Evolutionary conservation across 169 alveolate species (phyloP).

Genomic region (Plasmodium gaboni): DNA sequence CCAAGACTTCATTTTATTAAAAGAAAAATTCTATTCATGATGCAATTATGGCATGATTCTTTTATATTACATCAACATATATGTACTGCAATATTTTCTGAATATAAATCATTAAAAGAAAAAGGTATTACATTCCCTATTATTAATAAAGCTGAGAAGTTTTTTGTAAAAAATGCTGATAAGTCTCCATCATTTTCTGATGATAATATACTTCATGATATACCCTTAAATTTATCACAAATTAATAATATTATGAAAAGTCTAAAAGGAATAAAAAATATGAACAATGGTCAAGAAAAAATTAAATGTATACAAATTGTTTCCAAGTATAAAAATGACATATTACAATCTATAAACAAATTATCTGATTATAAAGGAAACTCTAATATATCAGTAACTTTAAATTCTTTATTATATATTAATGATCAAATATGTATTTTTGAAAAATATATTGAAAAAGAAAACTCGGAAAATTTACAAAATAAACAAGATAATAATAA

Average conservation of each 20-base stretch:
- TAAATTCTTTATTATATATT: slow-evolving; percentile 68
- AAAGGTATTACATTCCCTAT: slow-evolving; percentile 80
- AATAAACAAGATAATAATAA: neutral
- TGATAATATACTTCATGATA: slow-evolving; percentile 53
- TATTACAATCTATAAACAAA: slow-evolving; percentile 49
- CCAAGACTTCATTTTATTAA: slow-evolving; percentile 85
- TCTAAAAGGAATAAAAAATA: slow-evolving; percentile 62
- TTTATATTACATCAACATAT: slow-evolving; percentile 81
- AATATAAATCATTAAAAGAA: slow-evolving; percentile 81
- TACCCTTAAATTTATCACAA: slow-evolving; percentile 65
- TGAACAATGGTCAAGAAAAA: slow-evolving; percentile 39
- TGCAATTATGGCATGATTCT: slow-evolving; percentile 85
- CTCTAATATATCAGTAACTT: slow-evolving; percentile 44
- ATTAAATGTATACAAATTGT: slow-evolving; percentile 49
- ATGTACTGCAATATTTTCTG: slow-evolving; percentile 79
- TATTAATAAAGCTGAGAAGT: slow-evolving; percentile 66
- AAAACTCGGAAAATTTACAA: neutral
- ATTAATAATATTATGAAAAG: slow-evolving; percentile 64
- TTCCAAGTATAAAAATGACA: slow-evolving; percentile 29
- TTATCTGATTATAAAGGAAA: slow-evolving; percentile 72
- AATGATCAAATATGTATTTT: slow-evolving; percentile 70
- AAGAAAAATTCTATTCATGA: slow-evolving; percentile 80
- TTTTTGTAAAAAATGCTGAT: slow-evolving; percentile 73
- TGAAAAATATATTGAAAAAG: slow-evolving; percentile 14
- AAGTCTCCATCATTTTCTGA: slow-evolving; percentile 50